Conservation (phyloP, 2,329 filamentous ascomycete genomes). For the Epichloe typhina region DNA sequence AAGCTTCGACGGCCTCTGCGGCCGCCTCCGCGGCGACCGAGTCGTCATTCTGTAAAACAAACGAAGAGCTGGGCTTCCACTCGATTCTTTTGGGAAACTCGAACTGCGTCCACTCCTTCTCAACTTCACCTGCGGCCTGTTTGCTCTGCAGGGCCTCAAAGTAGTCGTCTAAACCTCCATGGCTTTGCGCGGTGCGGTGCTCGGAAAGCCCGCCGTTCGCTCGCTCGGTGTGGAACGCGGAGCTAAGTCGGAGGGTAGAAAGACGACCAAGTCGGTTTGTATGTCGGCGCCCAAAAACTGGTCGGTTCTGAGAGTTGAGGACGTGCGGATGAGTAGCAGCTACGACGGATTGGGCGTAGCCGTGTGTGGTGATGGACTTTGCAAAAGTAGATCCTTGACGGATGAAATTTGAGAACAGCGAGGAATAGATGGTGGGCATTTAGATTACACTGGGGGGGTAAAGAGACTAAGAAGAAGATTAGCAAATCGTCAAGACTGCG, state of each 20-base stretch:
- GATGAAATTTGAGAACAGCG: conserved; percentile 69
- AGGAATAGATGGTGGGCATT: conserved; percentile 71
- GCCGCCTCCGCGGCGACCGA: conserved; percentile 23
- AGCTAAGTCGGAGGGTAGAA: conserved; percentile 51
- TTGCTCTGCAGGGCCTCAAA: conserved; percentile 80
- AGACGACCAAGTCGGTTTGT: conserved; percentile 41
- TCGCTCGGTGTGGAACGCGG: conserved; percentile 57
- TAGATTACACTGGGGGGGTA: conserved; percentile 60
- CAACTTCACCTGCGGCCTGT: conserved; percentile 48
- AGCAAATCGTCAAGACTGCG: neutral
- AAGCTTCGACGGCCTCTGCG: conserved; percentile 21
- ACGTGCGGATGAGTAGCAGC: conserved; percentile 74
- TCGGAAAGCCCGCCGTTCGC: conserved; percentile 39
- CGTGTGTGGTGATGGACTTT: conserved; percentile 93
- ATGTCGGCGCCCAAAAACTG: conserved; percentile 46
- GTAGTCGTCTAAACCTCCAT: conserved; percentile 73
- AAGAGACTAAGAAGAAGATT: conserved; percentile 27
- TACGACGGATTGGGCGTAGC: conserved; percentile 95
- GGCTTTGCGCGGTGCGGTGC: conserved; percentile 37
- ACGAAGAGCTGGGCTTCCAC: conserved; percentile 57
- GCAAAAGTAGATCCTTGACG: conserved; percentile 76
- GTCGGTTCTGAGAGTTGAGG: conserved; percentile 59
- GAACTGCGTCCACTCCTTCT: conserved; percentile 83
- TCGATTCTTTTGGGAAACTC: conserved; percentile 81
- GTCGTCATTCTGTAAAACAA: conserved; percentile 48